Conservation (phyloP, 345 rosid species). For the Euphorbia peplus region DNA sequence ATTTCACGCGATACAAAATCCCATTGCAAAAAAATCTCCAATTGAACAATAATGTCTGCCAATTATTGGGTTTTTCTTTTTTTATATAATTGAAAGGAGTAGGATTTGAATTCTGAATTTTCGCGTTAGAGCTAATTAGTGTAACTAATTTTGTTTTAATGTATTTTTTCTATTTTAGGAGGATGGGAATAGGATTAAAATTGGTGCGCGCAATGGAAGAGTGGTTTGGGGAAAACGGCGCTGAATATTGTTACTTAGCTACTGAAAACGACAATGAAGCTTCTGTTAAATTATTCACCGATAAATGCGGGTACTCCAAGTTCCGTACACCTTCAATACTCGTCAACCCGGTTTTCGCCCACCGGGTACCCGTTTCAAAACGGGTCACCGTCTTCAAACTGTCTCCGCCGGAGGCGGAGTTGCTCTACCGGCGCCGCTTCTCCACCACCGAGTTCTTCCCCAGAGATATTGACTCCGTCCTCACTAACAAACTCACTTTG, state of each 20-base stretch:
- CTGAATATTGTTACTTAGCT: conserved; percentile 86
- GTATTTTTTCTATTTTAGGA: conserved; percentile 34
- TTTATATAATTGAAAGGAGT: too few species aligned
- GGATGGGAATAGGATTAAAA: conserved; percentile 87
- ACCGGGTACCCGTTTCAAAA: conserved; percentile 49
- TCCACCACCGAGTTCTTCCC: conserved; percentile 96
- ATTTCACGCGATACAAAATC: too few species aligned
- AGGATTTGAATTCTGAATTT: too few species aligned
- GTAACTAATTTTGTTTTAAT: not conserved
- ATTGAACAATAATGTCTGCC: too few species aligned
- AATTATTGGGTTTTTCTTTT: too few species aligned
- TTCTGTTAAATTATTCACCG: conserved; percentile 81
- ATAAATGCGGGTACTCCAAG: conserved; percentile 80
- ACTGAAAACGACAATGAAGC: conserved; percentile 90
- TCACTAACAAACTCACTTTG: conserved; percentile 60
- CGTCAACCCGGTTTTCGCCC: conserved; percentile 92
- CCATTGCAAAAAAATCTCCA: too few species aligned
- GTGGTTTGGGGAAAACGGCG: conserved; percentile 80
- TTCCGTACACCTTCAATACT: conserved; percentile 86
- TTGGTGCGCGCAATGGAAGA: conserved; percentile 63
- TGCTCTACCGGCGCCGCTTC: conserved; percentile 68
- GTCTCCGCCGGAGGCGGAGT: conserved; percentile 55
- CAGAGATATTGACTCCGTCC: conserved; percentile 78
- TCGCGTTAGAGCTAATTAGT: too few species aligned
- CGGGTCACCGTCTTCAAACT: conserved; percentile 49